phyloP scores from a whole-genome alignment of 129 eudicot genomes.

The Artemisia argyi region DNA sequence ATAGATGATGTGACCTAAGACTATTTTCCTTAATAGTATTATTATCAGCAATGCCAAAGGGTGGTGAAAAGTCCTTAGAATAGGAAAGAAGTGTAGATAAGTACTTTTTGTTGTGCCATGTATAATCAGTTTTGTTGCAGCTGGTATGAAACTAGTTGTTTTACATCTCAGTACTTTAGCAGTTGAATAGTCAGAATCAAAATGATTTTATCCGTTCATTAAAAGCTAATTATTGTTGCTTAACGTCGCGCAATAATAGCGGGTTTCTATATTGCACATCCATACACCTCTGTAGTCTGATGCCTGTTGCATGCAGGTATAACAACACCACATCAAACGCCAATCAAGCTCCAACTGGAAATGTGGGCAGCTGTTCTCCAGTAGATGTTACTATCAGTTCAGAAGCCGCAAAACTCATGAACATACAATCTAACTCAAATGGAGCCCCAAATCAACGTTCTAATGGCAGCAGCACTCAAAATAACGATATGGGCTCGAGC shows the following conservation, averaged over 20 bases:
- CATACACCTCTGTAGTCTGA: neutral
- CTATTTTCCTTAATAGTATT: neutral
- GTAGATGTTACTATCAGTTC: slow-evolving; percentile 44
- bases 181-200: too few species aligned
- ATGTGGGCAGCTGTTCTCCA: slow-evolving; percentile 73
- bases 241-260: neutral
- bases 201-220: neutral
- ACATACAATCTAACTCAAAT: slow-evolving; percentile 46
- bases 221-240: neutral
- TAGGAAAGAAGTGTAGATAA: neutral
- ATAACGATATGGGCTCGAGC: slow-evolving; percentile 72
- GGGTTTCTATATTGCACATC: too few species aligned
- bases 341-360: slow-evolving; percentile 55
- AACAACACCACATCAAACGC: slow-evolving; percentile 40
- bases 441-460: slow-evolving; percentile 42
- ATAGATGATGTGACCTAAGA: neutral
- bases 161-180: too few species aligned
- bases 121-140: neutral
- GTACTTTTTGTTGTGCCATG: neutral
- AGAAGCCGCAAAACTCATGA: slow-evolving; percentile 49
- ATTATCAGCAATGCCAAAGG: neutral
- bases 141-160: neutral
- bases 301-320: slow-evolving; percentile 43
- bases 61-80: neutral
- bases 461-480: slow-evolving; percentile 62